These are phyloP conservation scores for Dothistroma septosporum DNA, from an alignment of 2,329 filamentous ascomycete species.

Conservation along the genomic window DNA sequence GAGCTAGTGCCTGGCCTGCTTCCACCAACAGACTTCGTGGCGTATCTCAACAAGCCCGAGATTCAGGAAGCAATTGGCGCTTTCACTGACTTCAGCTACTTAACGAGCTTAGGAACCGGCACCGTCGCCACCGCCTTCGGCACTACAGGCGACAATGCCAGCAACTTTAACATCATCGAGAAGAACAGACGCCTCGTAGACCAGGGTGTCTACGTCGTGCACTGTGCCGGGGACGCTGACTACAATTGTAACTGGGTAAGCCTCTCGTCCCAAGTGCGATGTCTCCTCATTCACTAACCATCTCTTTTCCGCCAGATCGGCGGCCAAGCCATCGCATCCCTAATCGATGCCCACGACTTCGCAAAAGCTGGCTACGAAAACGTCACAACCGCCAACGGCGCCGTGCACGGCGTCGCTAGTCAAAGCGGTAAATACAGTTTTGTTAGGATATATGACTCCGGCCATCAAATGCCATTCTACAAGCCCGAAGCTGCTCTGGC, in stretches of 20 bases:
- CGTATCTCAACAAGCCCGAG: conserved; percentile 54
- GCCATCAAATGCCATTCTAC: conserved; percentile 53
- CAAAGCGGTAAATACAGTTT: conserved; percentile 51
- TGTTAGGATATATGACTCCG: conserved; percentile 48
- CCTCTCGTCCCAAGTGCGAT: background rate
- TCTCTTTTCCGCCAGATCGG: conserved; percentile 35
- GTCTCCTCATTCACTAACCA: background rate
- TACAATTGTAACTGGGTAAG: conserved; percentile 46
- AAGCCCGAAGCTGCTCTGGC: conserved; percentile 46
- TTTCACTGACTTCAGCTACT: conserved; percentile 54
- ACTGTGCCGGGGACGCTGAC: conserved; percentile 48
- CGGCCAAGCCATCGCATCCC: conserved; percentile 40
- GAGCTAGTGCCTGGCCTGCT: conserved; percentile 55
- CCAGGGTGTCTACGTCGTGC: conserved; percentile 39
- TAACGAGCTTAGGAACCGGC: conserved; percentile 47
- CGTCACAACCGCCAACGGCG: conserved; percentile 40
- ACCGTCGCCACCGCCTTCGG: conserved; percentile 45
- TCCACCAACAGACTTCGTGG: conserved; percentile 47
- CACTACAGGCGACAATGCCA: conserved; percentile 48
- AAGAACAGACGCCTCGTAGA: conserved; percentile 39
- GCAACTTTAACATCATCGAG: conserved; percentile 42
- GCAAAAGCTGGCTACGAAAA: conserved; percentile 47
- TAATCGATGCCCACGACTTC: conserved; percentile 43
- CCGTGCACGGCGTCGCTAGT: conserved; percentile 53
- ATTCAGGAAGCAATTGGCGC: conserved; percentile 57